A percentile compares a stretch with the other conserved stretches of the same genome.
Conservation (phyloP, 176 grass and related monocot species). For the Lolium perenne region DNA sequence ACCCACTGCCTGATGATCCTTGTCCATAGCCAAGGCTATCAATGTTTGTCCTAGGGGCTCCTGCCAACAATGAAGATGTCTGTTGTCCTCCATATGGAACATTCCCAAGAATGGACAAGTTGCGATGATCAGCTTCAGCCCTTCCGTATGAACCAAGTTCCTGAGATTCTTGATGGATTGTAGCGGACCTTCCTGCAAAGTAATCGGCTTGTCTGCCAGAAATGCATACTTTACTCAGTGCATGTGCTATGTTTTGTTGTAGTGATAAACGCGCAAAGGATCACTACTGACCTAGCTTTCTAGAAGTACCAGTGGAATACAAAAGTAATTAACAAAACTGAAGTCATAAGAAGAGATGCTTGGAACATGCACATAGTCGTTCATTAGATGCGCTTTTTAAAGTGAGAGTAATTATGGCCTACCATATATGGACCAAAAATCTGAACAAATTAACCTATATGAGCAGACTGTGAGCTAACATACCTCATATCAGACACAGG, state of each 20-base stretch:
- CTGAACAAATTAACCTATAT: slow-evolving; percentile 4
- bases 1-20: slow-evolving; percentile 63
- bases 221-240: slow-evolving; percentile 92
- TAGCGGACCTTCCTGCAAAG: slow-evolving; percentile 79
- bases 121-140: slow-evolving; percentile 72
- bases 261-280: slow-evolving; percentile 50
- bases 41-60: slow-evolving; percentile 78
- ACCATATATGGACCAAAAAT: slow-evolving; percentile 27
- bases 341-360: slow-evolving; percentile 28
- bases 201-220: slow-evolving; percentile 99
- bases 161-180: slow-evolving; percentile 73
- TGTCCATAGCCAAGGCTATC: slow-evolving; percentile 71
- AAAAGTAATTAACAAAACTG: slow-evolving; percentile 29
- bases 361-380: slow-evolving; percentile 35
- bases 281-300: slow-evolving; percentile 43
- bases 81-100: slow-evolving; percentile 81
- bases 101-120: slow-evolving; percentile 71
- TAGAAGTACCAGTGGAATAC: slow-evolving; percentile 19
- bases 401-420: background rate
- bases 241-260: slow-evolving; percentile 52
- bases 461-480: slow-evolving; percentile 23
- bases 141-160: slow-evolving; percentile 75
- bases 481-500: slow-evolving; percentile 91
- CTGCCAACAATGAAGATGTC: slow-evolving; percentile 74
- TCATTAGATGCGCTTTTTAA: slow-evolving; percentile 29